Percentiles rank a stretch among this genome's conserved stretches.
phyloP scores from a whole-genome alignment of 768 basidiomycete species.

The Steccherinum ochraceum region DNA sequence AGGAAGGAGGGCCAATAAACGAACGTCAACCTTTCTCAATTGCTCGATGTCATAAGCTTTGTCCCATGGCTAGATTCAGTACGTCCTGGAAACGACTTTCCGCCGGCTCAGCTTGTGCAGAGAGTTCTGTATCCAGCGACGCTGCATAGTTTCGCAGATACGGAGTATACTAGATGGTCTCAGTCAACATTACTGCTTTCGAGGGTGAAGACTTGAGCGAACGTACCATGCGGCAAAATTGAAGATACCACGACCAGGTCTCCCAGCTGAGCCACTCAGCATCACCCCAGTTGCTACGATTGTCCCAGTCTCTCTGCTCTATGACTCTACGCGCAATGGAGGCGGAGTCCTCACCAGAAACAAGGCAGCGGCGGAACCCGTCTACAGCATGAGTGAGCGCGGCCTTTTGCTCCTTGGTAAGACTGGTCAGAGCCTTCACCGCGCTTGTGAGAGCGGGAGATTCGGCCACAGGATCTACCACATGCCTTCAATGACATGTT shows the following conservation, averaged over 20 bases:
- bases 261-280: constrained; percentile 83
- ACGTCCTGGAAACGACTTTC: no score
- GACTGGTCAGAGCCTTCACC: constrained; percentile 66
- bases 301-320: constrained; percentile 62
- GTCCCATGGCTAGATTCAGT: no score
- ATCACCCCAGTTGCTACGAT: constrained; percentile 60
- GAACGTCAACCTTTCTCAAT: no score
- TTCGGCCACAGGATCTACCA: constrained; percentile 45
- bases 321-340: constrained; percentile 51
- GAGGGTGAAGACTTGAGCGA: not conserved
- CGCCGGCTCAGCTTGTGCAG: no score
- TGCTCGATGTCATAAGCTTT: no score
- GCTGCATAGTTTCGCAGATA: constrained; percentile 73
- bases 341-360: constrained; percentile 39
- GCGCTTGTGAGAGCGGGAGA: constrained; percentile 66
- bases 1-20: no score
- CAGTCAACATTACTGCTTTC: not conserved
- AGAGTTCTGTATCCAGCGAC: no score
- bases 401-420: constrained; percentile 71
- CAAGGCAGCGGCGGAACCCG: constrained; percentile 66
- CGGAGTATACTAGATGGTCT: constrained; percentile 52
- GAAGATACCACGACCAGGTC: constrained; percentile 88
- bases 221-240: constrained; percentile 77
- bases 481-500: constrained; percentile 17
- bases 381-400: constrained; percentile 69